Evolutionary conservation across 2,329 filamentous ascomycete species (phyloP), one percentile per base, ranked within the genome.

Genomic region (Nigrospora osmanthi): DNA sequence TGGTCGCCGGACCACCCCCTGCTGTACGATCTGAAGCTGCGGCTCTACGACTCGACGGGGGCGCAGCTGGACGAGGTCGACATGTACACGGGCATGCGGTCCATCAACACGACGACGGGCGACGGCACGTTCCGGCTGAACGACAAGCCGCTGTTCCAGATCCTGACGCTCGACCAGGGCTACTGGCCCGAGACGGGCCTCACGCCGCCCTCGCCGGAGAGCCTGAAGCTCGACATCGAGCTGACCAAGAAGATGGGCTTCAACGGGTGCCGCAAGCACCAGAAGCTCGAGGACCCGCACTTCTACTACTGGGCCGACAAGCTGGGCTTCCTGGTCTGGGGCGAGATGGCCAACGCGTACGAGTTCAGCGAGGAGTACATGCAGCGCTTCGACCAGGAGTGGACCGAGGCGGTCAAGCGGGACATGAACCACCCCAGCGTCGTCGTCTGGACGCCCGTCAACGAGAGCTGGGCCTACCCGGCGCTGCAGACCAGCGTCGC

Each of bases 391-490:
- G 72, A 81, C 51, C 66, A 72, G 42, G 82, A 86, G 55, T 86
- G 82, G 82, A 66, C 68, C 2, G 80, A 81, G 56, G 71, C 75
- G 6, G 75, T 85, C 6, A 72, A 71, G 55, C 64, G 82, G 16
- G 81, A 83, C 53, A 76, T 84, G 49, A 85, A 85, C 52, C 80
- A 82, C 43, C 79, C 82, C 0, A 78, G 69, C 9, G 66, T 86
- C 19, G 69, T 85, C 6, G 76, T 76, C 0, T 86, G 82, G 82
- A 85, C 81, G 3, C 80, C 80, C 0, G 74, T 81, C 38, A 85
- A 86, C 51, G 60, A 75, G 59, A 73, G 70, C 51, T 86, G 81
- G 82, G 82, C 70, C 0, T 85, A 85, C 52, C 71, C 76, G 0
- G 68, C 73, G 33, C 67, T 85, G 32, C 73, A 74, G 48, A 68